phyloP scores from a whole-genome alignment of 257 asterid species.

The Solanum lignicaule region DNA sequence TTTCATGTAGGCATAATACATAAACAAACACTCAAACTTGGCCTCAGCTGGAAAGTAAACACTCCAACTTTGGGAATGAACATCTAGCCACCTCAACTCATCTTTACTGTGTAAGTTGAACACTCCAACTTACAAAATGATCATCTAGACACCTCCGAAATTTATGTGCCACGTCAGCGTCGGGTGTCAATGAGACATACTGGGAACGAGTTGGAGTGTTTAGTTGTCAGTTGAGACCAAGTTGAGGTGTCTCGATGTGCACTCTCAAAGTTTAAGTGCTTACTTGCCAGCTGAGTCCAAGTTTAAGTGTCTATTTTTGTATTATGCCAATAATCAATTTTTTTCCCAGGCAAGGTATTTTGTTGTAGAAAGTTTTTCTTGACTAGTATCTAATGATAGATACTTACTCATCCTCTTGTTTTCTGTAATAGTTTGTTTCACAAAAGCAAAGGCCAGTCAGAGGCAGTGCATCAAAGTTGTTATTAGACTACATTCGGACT shows the following conservation, averaged over 20 bases:
- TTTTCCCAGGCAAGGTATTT: background rate
- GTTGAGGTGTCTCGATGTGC: background rate
- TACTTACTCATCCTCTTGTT: constrained; percentile 3
- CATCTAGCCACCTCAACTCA: background rate
- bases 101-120: background rate
- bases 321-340: background rate
- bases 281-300: background rate
- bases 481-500: constrained; percentile 49
- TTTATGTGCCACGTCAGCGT: background rate
- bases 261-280: background rate
- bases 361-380: background rate
- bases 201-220: background rate
- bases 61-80: background rate
- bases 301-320: background rate
- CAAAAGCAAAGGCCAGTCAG: constrained; percentile 73
- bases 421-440: constrained; percentile 54
- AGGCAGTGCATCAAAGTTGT: constrained; percentile 67
- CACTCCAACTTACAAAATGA: background rate
- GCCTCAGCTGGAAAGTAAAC: background rate
- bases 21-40: background rate
- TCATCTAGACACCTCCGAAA: background rate
- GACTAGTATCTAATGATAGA: background rate
- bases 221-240: background rate
- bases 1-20: background rate
- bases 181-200: background rate